phyloP scores from a whole-genome alignment of 2,329 filamentous ascomycete genomes.

The Penicillium sp. region DNA sequence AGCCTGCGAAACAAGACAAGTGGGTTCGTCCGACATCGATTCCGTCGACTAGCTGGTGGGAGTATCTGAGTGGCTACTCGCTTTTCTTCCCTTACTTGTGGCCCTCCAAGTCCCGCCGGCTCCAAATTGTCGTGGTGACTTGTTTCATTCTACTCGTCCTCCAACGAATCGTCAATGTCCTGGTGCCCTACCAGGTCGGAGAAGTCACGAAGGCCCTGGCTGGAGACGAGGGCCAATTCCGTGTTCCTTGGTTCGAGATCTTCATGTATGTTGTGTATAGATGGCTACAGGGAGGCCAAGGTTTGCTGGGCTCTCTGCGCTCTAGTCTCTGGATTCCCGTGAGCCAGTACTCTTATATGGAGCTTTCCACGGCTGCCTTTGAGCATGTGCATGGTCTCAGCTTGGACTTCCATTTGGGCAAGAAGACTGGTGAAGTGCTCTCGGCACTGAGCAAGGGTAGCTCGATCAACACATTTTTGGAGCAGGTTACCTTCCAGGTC shows the following conservation, averaged over 20 bases:
- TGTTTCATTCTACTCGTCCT: conserved; percentile 79
- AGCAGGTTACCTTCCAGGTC: conserved; percentile 94
- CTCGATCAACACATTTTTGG: conserved; percentile 93
- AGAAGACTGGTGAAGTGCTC: conserved; percentile 93
- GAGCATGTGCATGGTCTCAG: conserved; percentile 96
- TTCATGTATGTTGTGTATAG: conserved; percentile 75
- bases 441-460: conserved; percentile 95
- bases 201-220: conserved; percentile 74
- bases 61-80: conserved; percentile 88
- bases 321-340: conserved; percentile 94
- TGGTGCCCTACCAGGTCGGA: conserved; percentile 81
- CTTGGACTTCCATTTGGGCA: conserved; percentile 93
- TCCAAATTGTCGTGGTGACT: conserved; percentile 76
- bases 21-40: conserved; percentile 88
- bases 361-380: conserved; percentile 90
- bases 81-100: conserved; percentile 96
- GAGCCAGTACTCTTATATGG: conserved; percentile 93
- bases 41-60: conserved; percentile 90
- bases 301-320: conserved; percentile 77
- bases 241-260: conserved; percentile 73
- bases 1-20: conserved; percentile 59
- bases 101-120: conserved; percentile 74
- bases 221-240: conserved; percentile 51
- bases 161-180: conserved; percentile 81
- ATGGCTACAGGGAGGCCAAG: conserved; percentile 83